Conservation (phyloP, 257 asterid species). For the Fraxinus excelsior region DNA sequence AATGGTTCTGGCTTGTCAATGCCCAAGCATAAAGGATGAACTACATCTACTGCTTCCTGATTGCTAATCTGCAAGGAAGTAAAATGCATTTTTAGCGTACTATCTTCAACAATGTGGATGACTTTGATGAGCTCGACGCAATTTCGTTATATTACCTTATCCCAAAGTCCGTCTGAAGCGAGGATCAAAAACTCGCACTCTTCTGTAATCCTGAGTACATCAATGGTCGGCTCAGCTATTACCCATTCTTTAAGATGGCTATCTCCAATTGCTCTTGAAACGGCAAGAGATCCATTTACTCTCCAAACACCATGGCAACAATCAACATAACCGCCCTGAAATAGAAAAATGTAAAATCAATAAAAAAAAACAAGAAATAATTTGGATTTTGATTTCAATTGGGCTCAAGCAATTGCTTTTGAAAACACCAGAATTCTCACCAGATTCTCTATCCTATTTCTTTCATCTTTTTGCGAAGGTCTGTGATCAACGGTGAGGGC, state of each 20-base stretch:
- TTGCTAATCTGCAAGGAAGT: conserved; percentile 58
- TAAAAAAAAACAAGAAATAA: too few species aligned
- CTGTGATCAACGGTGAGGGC: conserved; percentile 84
- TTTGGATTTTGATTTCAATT: neutral
- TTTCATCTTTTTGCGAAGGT: conserved; percentile 74
- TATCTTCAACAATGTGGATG: neutral
- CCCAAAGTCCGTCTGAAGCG: conserved; percentile 97
- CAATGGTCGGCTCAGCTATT: conserved; percentile 76
- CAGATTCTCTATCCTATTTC: conserved; percentile 57
- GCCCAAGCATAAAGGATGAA: conserved; percentile 46
- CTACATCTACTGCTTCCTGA: conserved; percentile 79
- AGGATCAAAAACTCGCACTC: conserved; percentile 80
- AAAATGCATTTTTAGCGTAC: neutral
- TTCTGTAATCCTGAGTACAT: conserved; percentile 42
- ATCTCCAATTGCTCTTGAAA: conserved; percentile 85
- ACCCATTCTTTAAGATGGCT: conserved; percentile 84
- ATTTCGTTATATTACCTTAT: conserved; percentile 49
- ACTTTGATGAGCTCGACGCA: neutral
- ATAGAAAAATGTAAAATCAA: neutral
- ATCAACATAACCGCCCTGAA: conserved; percentile 84
- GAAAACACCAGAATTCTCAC: conserved; percentile 38
- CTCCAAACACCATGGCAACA: conserved; percentile 69
- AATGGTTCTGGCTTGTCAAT: conserved; percentile 40
- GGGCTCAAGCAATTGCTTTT: neutral
- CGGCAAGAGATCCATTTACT: conserved; percentile 84